Base-by-base conservation (phyloP, 495 filamentous ascomycete genomes). In the Tuber borchii region DNA sequence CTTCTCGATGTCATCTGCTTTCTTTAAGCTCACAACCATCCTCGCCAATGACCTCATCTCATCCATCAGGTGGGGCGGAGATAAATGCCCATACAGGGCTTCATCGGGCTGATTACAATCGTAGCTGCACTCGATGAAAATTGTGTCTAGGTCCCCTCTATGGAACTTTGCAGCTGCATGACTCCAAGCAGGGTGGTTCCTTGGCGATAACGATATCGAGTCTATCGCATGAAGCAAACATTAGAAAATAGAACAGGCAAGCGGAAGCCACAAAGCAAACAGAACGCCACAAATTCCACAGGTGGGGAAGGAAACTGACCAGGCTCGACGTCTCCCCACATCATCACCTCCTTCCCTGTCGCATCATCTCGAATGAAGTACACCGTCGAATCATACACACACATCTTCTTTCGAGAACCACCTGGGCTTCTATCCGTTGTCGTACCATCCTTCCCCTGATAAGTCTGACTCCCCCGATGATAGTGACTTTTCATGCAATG, bases 61-160 rank as follows among this genome's bases (percentile, higher is more conserved):
- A 39, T 89, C 86, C 65, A 91, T 87, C 6, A 99, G 84, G 82
- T 93, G 94, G 7, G 91, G 87, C 1, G 95, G 95, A 10, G 91
- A 90, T 3, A 99, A 87, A 81, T 99, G 95, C 2, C 95, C 95
- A 81, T 92, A 99, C 3, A 99, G 87, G 12, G 88, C 87, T 42
- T 90, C 88, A 72, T 94, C 91, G 22, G 89, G 86, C 77, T 92
- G 90, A 12, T 87, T 87, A 80, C 97, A 90, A 77, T 91, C 92
- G 83, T 93, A 99, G 44, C 92, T 95, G 83, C 95, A 98, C 86
- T 99, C 95, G 79, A 99, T 97, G 81, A 97, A 93, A 10, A 99
- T 90, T 16, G 91, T 94, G 1, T 86, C 85, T 2, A 99, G 87
- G 17, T 87, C 85, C 1, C 92, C 91, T 2, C 85, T 83, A 6